Evolutionary conservation across 1,284 basidiomycete genomes (phyloP).

Genomic region (Paramarasmius palmivorus): DNA sequence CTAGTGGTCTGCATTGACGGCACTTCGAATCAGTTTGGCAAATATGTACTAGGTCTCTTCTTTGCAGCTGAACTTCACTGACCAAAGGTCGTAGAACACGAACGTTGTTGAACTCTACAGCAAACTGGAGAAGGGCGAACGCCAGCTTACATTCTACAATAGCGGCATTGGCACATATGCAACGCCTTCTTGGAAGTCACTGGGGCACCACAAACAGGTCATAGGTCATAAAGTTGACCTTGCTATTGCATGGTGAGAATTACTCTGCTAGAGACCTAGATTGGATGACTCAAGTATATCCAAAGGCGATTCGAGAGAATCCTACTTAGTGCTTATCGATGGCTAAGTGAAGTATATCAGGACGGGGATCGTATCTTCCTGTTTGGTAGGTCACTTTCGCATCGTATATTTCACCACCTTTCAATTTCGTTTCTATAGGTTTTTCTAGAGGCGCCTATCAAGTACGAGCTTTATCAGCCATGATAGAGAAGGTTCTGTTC

Average conservation of each 20-base stretch:
- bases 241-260: constrained; percentile 28
- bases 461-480: constrained; percentile 29
- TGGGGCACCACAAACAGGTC: constrained; percentile 18
- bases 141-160: constrained; percentile 38
- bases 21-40: constrained; percentile 24
- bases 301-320: constrained; percentile 34
- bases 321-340: constrained; percentile 36
- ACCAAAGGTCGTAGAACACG: constrained; percentile 17
- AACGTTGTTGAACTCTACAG: constrained; percentile 26
- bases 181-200: constrained; percentile 24
- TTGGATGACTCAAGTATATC: background rate
- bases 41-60: constrained; percentile 11
- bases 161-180: constrained; percentile 43
- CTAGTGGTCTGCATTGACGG: constrained; percentile 27
- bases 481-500: constrained; percentile 28
- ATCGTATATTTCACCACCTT: background rate
- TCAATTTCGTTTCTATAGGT: constrained; percentile 20
- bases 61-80: background rate
- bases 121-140: constrained; percentile 16
- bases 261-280: background rate
- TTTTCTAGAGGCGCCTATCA: constrained; percentile 38
- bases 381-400: constrained; percentile 29
- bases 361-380: constrained; percentile 35
- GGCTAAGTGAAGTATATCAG: constrained; percentile 37
- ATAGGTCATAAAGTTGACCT: constrained; percentile 24